Percentiles rank a stretch among this genome's conserved stretches.
phyloP scores from a whole-genome alignment of 176 grass and related monocot species.

The Metroxylon sagu region DNA sequence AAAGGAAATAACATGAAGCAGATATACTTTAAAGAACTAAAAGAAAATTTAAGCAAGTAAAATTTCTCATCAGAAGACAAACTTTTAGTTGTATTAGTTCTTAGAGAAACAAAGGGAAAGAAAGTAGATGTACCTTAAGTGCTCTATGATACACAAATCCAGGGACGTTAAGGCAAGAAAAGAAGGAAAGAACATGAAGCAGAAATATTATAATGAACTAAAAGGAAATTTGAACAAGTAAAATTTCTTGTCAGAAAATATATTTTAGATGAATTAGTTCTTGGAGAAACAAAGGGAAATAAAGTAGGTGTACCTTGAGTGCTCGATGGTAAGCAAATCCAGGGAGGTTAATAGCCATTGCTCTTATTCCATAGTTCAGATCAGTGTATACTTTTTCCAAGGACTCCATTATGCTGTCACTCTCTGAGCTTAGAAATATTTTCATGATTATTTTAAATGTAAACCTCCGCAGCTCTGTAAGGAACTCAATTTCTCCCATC shows the following conservation, averaged over 20 bases:
- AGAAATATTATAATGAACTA: too few species aligned
- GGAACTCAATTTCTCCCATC: constrained; percentile 45
- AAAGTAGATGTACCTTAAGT: constrained; percentile 25
- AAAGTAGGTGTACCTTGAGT: constrained; percentile 23
- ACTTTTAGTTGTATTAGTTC: too few species aligned
- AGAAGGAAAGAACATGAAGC: too few species aligned
- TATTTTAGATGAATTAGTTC: too few species aligned
- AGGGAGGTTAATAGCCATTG: constrained; percentile 83
- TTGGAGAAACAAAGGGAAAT: too few species aligned
- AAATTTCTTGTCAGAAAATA: too few species aligned
- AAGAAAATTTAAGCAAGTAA: too few species aligned
- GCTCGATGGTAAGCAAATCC: constrained; percentile 69
- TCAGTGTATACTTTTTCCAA: constrained; percentile 75
- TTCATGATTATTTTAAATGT: constrained; percentile 20
- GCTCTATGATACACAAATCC: constrained; percentile 66
- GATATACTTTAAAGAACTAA: too few species aligned
- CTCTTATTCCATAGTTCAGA: constrained; percentile 80
- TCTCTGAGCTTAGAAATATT: constrained; percentile 19
- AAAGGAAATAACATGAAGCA: too few species aligned
- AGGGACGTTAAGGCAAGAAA: constrained; percentile 25
- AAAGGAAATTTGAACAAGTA: too few species aligned
- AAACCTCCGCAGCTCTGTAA: constrained; percentile 23
- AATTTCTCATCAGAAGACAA: too few species aligned
- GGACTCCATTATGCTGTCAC: constrained; percentile 11
- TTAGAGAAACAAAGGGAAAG: too few species aligned